Evolutionary conservation across 1,284 basidiomycete species (phyloP).

Genomic region (Anthracocystis walkeri): DNA sequence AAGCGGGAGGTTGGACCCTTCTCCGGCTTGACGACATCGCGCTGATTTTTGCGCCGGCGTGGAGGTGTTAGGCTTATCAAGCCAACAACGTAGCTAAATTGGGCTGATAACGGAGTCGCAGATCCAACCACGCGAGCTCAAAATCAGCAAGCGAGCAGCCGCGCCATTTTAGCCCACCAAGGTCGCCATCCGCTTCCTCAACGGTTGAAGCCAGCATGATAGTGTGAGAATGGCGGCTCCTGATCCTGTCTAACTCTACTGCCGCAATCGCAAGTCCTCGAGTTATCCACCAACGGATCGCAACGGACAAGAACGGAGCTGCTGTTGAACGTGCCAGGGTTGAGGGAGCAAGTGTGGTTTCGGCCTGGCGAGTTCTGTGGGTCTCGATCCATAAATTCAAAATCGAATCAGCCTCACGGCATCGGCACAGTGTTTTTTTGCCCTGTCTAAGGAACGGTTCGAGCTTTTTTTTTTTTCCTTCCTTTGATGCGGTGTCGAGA

Average conservation of each 20-base stretch:
- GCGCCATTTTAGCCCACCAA: too few species aligned
- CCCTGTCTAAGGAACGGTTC: not conserved
- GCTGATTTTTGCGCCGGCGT: not conserved
- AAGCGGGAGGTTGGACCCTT: not conserved
- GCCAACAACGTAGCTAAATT: not conserved
- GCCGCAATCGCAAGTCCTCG: too few species aligned
- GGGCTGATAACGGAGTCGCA: not conserved
- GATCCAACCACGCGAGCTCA: slow-evolving; percentile 1
- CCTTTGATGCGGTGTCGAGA: not conserved
- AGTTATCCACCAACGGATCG: too few species aligned
- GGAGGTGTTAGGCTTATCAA: not conserved
- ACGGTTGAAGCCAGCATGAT: too few species aligned
- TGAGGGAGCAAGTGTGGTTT: not conserved
- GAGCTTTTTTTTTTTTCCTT: not conserved
- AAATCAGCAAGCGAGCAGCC: not conserved
- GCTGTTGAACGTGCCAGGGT: too few species aligned
- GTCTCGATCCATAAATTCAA: slow-evolving; percentile 1
- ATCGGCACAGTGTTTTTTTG: not conserved
- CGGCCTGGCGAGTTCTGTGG: not conserved
- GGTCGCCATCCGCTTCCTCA: too few species aligned
- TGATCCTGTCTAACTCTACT: too few species aligned
- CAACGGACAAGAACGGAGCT: too few species aligned
- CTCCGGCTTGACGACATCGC: not conserved
- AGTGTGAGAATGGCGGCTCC: too few species aligned
- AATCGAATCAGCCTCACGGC: not conserved